Evolutionary conservation across 116 monocot species (phyloP), one percentile per base, ranked within the genome.

Genomic region (Papilionanthe hybrid): DNA sequence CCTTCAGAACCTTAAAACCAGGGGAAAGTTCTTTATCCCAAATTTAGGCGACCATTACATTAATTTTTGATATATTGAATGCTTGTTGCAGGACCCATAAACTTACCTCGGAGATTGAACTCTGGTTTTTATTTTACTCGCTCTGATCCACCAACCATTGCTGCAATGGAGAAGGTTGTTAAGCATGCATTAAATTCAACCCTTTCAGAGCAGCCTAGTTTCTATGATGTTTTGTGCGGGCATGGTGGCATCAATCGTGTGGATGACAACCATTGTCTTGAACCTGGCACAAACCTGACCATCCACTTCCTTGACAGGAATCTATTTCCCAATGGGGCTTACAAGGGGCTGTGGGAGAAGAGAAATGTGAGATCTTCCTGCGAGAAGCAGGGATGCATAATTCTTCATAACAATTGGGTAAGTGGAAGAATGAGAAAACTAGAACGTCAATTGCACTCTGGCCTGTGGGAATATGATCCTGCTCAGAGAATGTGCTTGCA

Each of bases 351-450:
- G 2, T 98, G 98, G 98, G 86, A 84, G 83, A 86, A 89, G 81
- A 47, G 8, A 32, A 79, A 90, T 78, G 92, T 94, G 43, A 66
- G 27, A 69, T 87, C 83, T 66, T 86, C 86, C 18, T 98, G 95
- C 66, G 49, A 5, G 73, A 80, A 84, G 75, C 42, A 86, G 25
- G 93, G 93, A 17, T 94, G 98, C 76, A 19, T 86, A 7, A 80
- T 92, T 37, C 82, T 98, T 45, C 94, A 98, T 75, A 98, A 98
- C 79, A 98, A 98, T 65, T 98, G 98, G 98, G 88, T 94, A 19
- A 91, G 82, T 69, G 95, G 95, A 32, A 84, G 94, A 72, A 77
- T 87, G 72, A 91, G 82, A 67, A 98, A 98, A 79, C 55, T 93
- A 7, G 90, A 93, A 25, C 92, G 98, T 32, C 98, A 98, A 72